Conservation (phyloP, 2,329 filamentous ascomycete genomes). For the Ophiostoma montium region DNA sequence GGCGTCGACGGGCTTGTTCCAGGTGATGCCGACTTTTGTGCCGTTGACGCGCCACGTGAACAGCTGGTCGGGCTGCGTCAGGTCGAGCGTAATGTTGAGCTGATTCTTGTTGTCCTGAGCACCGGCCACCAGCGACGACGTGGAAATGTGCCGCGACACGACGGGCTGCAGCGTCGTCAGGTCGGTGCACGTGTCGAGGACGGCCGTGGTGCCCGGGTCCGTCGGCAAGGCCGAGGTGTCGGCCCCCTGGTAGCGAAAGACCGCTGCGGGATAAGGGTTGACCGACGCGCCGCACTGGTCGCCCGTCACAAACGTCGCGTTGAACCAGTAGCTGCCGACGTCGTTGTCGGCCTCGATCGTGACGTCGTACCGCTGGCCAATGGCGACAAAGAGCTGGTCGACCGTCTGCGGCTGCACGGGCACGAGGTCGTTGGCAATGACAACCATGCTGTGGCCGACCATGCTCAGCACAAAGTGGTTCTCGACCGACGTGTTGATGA, state of each 20-base stretch:
- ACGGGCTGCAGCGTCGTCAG: conserved; percentile 12
- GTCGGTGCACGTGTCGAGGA: conserved; percentile 12
- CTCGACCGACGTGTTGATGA: conserved; percentile 37
- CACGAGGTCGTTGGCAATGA: conserved; percentile 39
- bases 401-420: conserved; percentile 35
- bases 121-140: too few relatives aligned
- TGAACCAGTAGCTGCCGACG: conserved; percentile 20
- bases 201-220: conserved; percentile 16
- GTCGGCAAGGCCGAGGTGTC: conserved; percentile 17
- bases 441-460: conserved; percentile 32
- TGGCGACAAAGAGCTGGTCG: conserved; percentile 33
- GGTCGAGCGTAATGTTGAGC: conserved; percentile 19
- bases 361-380: conserved; percentile 32
- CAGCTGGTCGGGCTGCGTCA: conserved; percentile 19
- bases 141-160: conserved; percentile 10
- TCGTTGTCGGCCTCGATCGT: conserved; percentile 27
- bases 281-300: conserved; percentile 13
- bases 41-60: conserved; percentile 17
- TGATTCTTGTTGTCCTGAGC: too few relatives aligned
- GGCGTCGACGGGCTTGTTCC: conserved; percentile 23
- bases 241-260: conserved; percentile 25
- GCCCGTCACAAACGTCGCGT: conserved; percentile 14
- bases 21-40: conserved; percentile 20
- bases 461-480: conserved; percentile 36
- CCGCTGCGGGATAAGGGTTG: conserved; percentile 21